phyloP scores from a whole-genome alignment of 805 yeast species.

The Candida insectalens region DNA sequence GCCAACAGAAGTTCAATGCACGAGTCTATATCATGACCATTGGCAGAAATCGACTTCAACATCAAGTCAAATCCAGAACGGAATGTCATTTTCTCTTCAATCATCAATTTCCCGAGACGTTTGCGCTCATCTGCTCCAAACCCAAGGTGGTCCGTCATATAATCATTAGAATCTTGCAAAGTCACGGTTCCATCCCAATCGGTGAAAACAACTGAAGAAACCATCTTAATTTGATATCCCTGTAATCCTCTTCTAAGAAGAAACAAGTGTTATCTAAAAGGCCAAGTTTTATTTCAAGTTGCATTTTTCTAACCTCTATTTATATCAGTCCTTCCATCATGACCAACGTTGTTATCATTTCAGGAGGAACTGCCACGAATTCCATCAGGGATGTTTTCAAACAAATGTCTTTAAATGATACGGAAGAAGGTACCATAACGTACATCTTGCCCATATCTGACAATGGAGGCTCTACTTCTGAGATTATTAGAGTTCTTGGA shows the following conservation, averaged over 20 bases:
- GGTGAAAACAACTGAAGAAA: constrained; percentile 90
- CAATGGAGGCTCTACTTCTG: constrained; percentile 93
- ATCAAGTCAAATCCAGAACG: constrained; percentile 78
- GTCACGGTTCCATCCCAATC: constrained; percentile 99
- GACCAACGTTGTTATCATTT: constrained; percentile 31
- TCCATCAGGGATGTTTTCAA: constrained; percentile 54
- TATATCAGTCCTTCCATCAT: constrained; percentile 6
- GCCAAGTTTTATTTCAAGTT: background rate
- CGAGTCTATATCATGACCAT: constrained; percentile 44
- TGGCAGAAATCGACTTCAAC: constrained; percentile 68
- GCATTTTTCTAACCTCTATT: background rate
- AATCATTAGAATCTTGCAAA: constrained; percentile 89
- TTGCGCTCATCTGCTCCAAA: constrained; percentile 65
- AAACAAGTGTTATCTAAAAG: background rate
- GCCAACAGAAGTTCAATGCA: constrained; percentile 64
- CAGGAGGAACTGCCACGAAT: constrained; percentile 88
- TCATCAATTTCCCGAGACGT: constrained; percentile 60
- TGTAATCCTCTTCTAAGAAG: too few relatives aligned
- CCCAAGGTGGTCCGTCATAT: constrained; percentile 80
- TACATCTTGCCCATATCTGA: constrained; percentile 81
- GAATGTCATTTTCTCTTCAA: constrained; percentile 58
- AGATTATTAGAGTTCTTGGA: constrained; percentile 73
- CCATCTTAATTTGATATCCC: too few relatives aligned
- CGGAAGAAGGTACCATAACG: constrained; percentile 22
- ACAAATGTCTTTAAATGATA: constrained; percentile 20